Conservation (phyloP, 257 asterid species). For the Gardenia jasminoides region DNA sequence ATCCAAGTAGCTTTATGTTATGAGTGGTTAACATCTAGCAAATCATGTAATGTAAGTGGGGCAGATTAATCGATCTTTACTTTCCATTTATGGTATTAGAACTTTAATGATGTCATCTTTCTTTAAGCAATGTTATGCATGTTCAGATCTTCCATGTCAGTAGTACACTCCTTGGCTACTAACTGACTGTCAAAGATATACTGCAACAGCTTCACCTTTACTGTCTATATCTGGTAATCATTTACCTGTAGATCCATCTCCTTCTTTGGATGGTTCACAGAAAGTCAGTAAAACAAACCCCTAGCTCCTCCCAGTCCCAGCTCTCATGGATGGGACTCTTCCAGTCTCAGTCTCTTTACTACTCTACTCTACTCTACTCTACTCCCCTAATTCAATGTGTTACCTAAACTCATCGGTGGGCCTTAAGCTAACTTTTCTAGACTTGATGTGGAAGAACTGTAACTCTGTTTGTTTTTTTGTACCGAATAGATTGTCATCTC, state of each 20-base stretch:
- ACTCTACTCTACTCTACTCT: conserved; percentile 7
- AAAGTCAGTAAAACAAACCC: conserved; percentile 23
- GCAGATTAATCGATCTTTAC: conserved; percentile 26
- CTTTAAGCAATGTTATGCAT: conserved; percentile 1
- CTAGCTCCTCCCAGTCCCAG: not conserved
- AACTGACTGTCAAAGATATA: conserved; percentile 22
- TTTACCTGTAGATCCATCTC: conserved; percentile 22
- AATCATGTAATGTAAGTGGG: conserved; percentile 39
- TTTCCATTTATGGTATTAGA: conserved; percentile 35
- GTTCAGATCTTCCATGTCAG: conserved; percentile 9
- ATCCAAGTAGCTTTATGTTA: conserved; percentile 2
- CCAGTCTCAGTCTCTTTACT: no score
- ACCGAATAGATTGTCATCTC: not conserved
- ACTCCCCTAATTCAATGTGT: conserved; percentile 23
- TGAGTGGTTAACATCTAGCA: conserved; percentile 47
- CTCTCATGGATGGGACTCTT: conserved; percentile 1
- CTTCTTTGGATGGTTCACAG: conserved; percentile 28
- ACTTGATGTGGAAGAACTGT: not conserved
- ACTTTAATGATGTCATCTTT: conserved; percentile 19
- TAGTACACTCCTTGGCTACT: conserved; percentile 6
- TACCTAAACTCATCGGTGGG: conserved; percentile 15
- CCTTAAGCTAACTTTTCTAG: conserved; percentile 6
- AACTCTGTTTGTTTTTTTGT: conserved; percentile 3
- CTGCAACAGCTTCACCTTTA: conserved; percentile 7
- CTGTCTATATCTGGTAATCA: conserved; percentile 32